Base-by-base conservation (phyloP, 1,284 basidiomycete species). In the Boletus sp. region DNA sequence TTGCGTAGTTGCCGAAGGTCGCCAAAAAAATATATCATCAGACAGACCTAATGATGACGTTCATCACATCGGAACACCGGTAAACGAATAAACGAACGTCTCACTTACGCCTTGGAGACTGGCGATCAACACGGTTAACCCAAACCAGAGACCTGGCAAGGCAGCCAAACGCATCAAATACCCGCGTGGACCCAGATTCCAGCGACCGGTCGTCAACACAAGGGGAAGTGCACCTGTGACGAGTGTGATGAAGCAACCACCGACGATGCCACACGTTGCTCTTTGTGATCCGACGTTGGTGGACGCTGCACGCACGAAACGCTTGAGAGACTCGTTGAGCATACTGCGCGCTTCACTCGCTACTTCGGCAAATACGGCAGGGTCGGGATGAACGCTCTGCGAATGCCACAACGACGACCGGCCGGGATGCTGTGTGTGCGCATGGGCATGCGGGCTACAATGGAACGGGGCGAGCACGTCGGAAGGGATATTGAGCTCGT, bases 21-120 rank as follows among this genome's bases (percentile, higher is more conserved):
- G n/a, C 87, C 87, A 58, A 89, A 88, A 20, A 90, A 59, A 62
- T 88, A 90, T 12, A 90, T 80, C 63, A 86, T 84, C 52, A 89
- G 45, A 53, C 81, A 68, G 14, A 84, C 13, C 64, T 75, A 61
- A 44, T 4, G 16, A 38, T 0, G 34, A 6, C 16, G 33, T 8
- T 49, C 22, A 59, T n/a, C n/a, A n/a, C n/a, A n/a, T n/a, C n/a
- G n/a, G n/a, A n/a, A n/a, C n/a, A n/a, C n/a, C n/a, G n/a, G n/a
- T n/a, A n/a, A n/a, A n/a, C n/a, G n/a, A n/a, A n/a, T 7, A 20
- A 27, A 27, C 17, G 19, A 6, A n/a, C 10, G 35, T 29, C 3
- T 27, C 14, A 55, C 62, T 58, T 35, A 81, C 78, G 2, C 86
- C 86, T 55, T 87, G 78, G 35, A 87, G 57, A 43, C 82, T 82